Conservation (phyloP, 2,329 filamentous ascomycete species). For the Geoglossum cookeanum region DNA sequence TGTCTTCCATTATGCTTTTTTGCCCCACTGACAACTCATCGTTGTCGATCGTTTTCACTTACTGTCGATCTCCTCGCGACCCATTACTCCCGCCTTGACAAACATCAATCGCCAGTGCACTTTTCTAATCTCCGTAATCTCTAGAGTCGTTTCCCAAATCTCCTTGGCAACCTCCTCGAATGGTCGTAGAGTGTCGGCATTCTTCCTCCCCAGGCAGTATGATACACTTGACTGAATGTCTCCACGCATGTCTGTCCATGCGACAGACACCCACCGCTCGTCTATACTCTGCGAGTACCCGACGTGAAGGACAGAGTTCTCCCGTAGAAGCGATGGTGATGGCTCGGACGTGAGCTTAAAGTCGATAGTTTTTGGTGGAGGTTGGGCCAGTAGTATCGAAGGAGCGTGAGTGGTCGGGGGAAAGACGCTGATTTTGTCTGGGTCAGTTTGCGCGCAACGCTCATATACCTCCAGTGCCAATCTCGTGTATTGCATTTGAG, state of each 20-base stretch:
- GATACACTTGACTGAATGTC: slow-evolving; percentile 53
- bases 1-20: background rate
- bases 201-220: slow-evolving; percentile 48
- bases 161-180: slow-evolving; percentile 50
- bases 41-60: slow-evolving; percentile 23
- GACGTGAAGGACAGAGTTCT: slow-evolving; percentile 64
- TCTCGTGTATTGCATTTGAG: slow-evolving; percentile 37
- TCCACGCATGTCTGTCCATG: slow-evolving; percentile 65
- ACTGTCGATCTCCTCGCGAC: slow-evolving; percentile 41
- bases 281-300: slow-evolving; percentile 61
- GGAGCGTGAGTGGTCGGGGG: slow-evolving; percentile 40
- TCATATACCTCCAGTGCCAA: slow-evolving; percentile 63
- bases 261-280: slow-evolving; percentile 57
- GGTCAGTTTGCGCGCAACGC: slow-evolving; percentile 37
- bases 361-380: slow-evolving; percentile 50
- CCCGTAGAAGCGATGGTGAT: slow-evolving; percentile 53
- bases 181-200: slow-evolving; percentile 26
- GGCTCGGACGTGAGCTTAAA: slow-evolving; percentile 52
- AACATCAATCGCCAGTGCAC: slow-evolving; percentile 64
- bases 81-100: slow-evolving; percentile 50
- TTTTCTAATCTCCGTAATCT: slow-evolving; percentile 49
- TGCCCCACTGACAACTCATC: background rate
- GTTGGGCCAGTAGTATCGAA: slow-evolving; percentile 52
- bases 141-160: slow-evolving; percentile 60
- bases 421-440: slow-evolving; percentile 30